Percentiles rank a stretch among this genome's conserved stretches.
Conservation (phyloP, 176 grass and related monocot species). For the Bromus sterilis region DNA sequence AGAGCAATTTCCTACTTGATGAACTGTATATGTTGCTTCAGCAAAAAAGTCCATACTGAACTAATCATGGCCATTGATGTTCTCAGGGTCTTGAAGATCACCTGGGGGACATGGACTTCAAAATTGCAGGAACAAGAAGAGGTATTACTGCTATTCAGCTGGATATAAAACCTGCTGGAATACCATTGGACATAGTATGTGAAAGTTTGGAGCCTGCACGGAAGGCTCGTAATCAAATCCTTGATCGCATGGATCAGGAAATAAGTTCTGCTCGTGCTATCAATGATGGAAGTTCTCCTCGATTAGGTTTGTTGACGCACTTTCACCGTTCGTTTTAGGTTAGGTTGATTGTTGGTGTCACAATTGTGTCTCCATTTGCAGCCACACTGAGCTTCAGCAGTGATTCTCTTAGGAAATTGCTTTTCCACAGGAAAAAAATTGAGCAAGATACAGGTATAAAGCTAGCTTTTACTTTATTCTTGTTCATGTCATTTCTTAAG, state of each 20-base stretch:
- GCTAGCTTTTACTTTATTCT: background rate
- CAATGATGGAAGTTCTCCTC: conserved; percentile 66
- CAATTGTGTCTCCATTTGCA: conserved; percentile 35
- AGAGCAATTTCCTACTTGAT: background rate
- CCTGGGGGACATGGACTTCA: conserved; percentile 97
- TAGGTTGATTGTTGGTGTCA: conserved; percentile 16
- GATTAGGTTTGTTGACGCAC: conserved; percentile 55
- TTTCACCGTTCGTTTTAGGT: background rate
- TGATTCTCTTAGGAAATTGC: conserved; percentile 68
- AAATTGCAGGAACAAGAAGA: conserved; percentile 95
- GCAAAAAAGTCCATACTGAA: background rate
- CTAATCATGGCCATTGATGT: background rate
- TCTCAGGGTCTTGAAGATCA: conserved; percentile 96
- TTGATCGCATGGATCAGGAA: conserved; percentile 87
- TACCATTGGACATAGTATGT: conserved; percentile 92
- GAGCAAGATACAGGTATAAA: conserved; percentile 86
- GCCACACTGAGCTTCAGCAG: conserved; percentile 69
- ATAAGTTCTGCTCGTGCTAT: conserved; percentile 71
- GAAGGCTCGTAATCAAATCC: conserved; percentile 80
- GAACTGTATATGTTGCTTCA: background rate
- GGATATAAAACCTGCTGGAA: conserved; percentile 99
- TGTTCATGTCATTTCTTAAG: conserved; percentile 8
- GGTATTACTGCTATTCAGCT: conserved; percentile 96
- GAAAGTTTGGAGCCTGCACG: conserved; percentile 85
- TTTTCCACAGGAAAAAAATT: conserved; percentile 76